These are phyloP conservation scores for Phtheirospermum japonicum DNA, from an alignment of 257 asterid genomes.

Conservation along the genomic window DNA sequence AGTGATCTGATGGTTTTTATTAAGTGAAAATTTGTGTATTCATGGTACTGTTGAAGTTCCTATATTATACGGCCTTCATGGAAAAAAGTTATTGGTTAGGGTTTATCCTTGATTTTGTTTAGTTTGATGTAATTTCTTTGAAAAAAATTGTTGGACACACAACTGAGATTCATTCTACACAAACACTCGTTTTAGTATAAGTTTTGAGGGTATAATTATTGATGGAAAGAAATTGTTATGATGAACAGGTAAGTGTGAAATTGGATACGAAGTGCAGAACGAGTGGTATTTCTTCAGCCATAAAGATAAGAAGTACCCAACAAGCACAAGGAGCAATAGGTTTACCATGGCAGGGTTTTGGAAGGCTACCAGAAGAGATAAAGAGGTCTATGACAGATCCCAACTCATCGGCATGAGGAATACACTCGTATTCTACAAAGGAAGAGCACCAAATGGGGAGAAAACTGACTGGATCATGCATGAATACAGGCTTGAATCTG, in stretches of 20 bases:
- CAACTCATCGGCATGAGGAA: slow-evolving; percentile 70
- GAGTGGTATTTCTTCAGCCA: slow-evolving; percentile 84
- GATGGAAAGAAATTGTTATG: too few species aligned
- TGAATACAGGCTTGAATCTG: slow-evolving; percentile 54
- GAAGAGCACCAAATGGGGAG: slow-evolving; percentile 75
- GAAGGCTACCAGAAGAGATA: slow-evolving; percentile 87
- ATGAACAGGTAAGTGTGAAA: neutral
- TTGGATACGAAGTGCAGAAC: neutral
- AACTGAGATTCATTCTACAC: too few species aligned
- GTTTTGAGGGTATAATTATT: too few species aligned
- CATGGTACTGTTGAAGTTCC: too few species aligned
- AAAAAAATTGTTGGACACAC: too few species aligned
- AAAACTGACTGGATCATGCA: slow-evolving; percentile 97
- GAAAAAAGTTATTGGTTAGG: too few species aligned
- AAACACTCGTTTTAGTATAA: too few species aligned
- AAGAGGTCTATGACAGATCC: slow-evolving; percentile 44
- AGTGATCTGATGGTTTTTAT: too few species aligned
- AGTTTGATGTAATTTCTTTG: too few species aligned
- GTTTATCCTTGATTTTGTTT: too few species aligned
- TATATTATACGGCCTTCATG: too few species aligned
- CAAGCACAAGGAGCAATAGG: slow-evolving; percentile 64
- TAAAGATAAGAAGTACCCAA: slow-evolving; percentile 68
- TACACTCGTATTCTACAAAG: slow-evolving; percentile 72
- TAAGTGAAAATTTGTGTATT: too few species aligned
- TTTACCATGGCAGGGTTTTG: slow-evolving; percentile 68